These are phyloP conservation scores for Thymus mandschuricus DNA, from an alignment of 257 asterid species.

Conservation along the genomic window DNA sequence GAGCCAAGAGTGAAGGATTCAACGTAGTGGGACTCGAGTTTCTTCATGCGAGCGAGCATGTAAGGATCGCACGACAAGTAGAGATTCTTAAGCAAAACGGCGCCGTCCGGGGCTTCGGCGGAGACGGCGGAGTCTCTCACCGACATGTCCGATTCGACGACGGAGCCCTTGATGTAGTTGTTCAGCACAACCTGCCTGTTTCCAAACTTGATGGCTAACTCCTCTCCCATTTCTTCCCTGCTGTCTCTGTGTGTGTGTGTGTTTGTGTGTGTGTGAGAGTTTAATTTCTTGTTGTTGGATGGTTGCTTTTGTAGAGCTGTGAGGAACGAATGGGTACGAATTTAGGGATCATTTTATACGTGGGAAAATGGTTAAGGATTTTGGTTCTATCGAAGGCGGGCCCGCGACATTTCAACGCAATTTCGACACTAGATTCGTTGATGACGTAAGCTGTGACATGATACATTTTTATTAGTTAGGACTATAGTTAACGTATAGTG, in stretches of 20 bases:
- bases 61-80: conserved; percentile 36
- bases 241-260: not conserved
- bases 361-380: not conserved
- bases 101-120: conserved; percentile 15
- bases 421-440: too few relatives aligned
- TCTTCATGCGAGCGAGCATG: conserved; percentile 27
- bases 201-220: not conserved
- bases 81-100: conserved; percentile 35
- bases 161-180: conserved; percentile 17
- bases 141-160: conserved; percentile 24
- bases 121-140: conserved; percentile 9
- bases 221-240: conserved; percentile 26
- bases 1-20: conserved; percentile 22
- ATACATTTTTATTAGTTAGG: too few relatives aligned
- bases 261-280: not conserved
- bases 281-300: not conserved
- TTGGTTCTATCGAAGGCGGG: not conserved
- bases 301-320: too few relatives aligned
- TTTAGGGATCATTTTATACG: not conserved
- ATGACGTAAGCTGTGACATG: not conserved
- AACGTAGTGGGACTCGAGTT: not conserved
- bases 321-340: not conserved
- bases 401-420: not conserved
- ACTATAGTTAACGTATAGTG: too few relatives aligned
- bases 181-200: conserved; percentile 28